Evolutionary conservation across 2,329 filamentous ascomycete species (phyloP), one percentile per base, ranked within the genome.

Genomic region (Phaeosphaeria sp.): DNA sequence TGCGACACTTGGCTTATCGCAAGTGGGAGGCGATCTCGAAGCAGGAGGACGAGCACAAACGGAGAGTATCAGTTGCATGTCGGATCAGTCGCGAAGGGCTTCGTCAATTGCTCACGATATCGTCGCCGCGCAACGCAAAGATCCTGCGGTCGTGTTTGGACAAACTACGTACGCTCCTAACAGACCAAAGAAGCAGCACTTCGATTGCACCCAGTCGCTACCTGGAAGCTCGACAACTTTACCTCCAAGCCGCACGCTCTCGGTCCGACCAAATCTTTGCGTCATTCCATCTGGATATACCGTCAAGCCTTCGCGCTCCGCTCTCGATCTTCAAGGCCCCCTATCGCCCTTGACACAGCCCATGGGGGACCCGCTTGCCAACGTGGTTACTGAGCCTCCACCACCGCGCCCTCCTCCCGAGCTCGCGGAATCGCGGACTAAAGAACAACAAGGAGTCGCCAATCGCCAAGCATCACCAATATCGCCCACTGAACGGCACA

Each of bases 61-160:
- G 2, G 45, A 17, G n/a, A 18, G 15, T 11, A 8, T 15, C 21
- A 9, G n/a, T 57, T 63, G 30, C 21, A 24, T 9, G 11, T 36
- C 30, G 6, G n/a, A 24, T 25, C 18, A 24, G 21, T 52, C 7
- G 27, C 60, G 56, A 18, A 56, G 59, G 51, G 53, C 51, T 17
- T 66, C 65, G 1, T 60, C 60, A 9, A 47, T 62, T 9, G 62
- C 57, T 9, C 56, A 63, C 20, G 64, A 67, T 6, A 36, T 64
- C 17, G 52, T 60, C 7, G 45, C 53, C 4, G 53, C 49, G 5
- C 58, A 49, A 8, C 66, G 59, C 6, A 54, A 47, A 46, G 44
- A 18, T n/a, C 59, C 63, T n/a, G 46, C 50, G 18, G 40, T 57
- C 5, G 45, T 33, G 18, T 55, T 57, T 9, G 22, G 15, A 11